Conservation (phyloP, 495 filamentous ascomycete species). For the Aspergillus cristatus region DNA sequence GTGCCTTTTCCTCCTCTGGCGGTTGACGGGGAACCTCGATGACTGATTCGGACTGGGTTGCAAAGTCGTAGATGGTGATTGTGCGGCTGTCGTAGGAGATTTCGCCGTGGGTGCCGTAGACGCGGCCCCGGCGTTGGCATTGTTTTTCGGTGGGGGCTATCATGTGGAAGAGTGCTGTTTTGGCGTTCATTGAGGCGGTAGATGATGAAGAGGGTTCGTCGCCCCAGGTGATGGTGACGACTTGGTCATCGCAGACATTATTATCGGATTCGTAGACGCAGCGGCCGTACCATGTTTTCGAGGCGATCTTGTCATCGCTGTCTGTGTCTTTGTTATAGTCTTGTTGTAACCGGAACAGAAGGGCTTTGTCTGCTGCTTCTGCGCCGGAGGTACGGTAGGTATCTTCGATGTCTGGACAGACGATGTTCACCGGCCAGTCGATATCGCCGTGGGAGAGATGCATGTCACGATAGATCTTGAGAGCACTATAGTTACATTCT, state of each 20-base stretch:
- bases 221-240: constrained; percentile 80
- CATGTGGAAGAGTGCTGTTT: constrained; percentile 90
- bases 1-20: constrained; percentile 31
- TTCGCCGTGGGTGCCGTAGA: constrained; percentile 83
- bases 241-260: constrained; percentile 80
- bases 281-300: constrained; percentile 75
- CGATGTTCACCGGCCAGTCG: constrained; percentile 78
- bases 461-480: constrained; percentile 60
- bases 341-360: constrained; percentile 43
- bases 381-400: constrained; percentile 11
- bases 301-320: constrained; percentile 44
- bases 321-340: constrained; percentile 48
- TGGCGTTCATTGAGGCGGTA: constrained; percentile 34
- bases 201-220: constrained; percentile 10
- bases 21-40: constrained; percentile 27
- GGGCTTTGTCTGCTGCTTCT: constrained; percentile 16
- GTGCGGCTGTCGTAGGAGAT: constrained; percentile 55
- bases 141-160: constrained; percentile 79
- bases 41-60: constrained; percentile 10
- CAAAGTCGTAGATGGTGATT: constrained; percentile 37
- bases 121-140: constrained; percentile 68
- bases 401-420: constrained; percentile 86
- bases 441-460: constrained; percentile 51
- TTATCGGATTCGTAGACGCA: constrained; percentile 94
- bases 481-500: constrained; percentile 74